Conservation (phyloP, 2,329 filamentous ascomycete species). For the Paracamarosporium sp. region DNA sequence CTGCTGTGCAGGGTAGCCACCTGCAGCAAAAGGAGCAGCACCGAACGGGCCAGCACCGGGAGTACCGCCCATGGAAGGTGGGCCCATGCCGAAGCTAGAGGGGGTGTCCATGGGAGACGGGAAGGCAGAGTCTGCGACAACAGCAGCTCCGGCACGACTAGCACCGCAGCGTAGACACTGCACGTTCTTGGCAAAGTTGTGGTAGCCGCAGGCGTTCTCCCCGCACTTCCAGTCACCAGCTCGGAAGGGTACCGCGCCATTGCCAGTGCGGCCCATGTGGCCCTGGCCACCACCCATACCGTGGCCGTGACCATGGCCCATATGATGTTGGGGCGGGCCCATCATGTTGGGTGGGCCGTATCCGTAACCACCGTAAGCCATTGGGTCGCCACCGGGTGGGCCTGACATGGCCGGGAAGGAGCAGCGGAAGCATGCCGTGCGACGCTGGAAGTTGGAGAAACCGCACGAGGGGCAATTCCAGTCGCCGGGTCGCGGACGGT, state of each 20-base stretch:
- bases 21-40: slow-evolving; percentile 71
- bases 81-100: slow-evolving; percentile 83
- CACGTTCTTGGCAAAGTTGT: slow-evolving; percentile 99
- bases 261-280: slow-evolving; percentile 68
- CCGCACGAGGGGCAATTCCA: slow-evolving; percentile 99
- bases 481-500: slow-evolving; percentile 93
- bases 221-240: slow-evolving; percentile 99
- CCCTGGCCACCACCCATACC: slow-evolving; percentile 22
- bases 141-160: slow-evolving; percentile 88
- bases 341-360: slow-evolving; percentile 68
- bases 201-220: slow-evolving; percentile 95
- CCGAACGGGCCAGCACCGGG: slow-evolving; percentile 75
- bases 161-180: slow-evolving; percentile 96
- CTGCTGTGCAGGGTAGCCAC: slow-evolving; percentile 71
- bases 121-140: slow-evolving; percentile 93
- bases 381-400: slow-evolving; percentile 72
- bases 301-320: slow-evolving; percentile 61
- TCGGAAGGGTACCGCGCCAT: slow-evolving; percentile 92
- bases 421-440: slow-evolving; percentile 98
- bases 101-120: slow-evolving; percentile 88
- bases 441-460: slow-evolving; percentile 99
- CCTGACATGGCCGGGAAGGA: slow-evolving; percentile 95
- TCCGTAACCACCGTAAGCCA: slow-evolving; percentile 63
- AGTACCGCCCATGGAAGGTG: slow-evolving; percentile 82
- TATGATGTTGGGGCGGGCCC: slow-evolving; percentile 68